Percentiles rank a stretch among this genome's conserved stretches.
Evolutionary conservation across 1,139 yeast species (phyloP).

Genomic region (Debaryomyces singareniensis): DNA sequence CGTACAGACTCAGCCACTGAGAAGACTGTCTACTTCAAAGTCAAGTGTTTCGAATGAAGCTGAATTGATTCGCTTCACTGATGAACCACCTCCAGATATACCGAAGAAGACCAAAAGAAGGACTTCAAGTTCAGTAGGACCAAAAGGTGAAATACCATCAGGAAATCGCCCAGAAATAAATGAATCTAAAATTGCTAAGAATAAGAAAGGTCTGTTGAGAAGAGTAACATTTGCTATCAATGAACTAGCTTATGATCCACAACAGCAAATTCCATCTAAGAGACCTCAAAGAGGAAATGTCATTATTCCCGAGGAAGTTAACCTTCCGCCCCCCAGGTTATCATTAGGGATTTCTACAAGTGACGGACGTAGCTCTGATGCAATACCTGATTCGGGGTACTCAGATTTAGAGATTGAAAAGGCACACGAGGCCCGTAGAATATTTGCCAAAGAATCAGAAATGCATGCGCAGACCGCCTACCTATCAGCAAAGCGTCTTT

Average conservation of each 20-base stretch:
- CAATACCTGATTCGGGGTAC: conserved; percentile 25
- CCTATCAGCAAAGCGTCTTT: conserved; percentile 59
- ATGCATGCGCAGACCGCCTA: conserved; percentile 76
- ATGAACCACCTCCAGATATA: conserved; percentile 16
- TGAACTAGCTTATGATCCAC: conserved; percentile 71
- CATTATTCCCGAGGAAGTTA: conserved; percentile 62
- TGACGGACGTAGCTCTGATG: conserved; percentile 15
- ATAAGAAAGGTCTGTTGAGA: conserved; percentile 7
- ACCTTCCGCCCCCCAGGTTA: conserved; percentile 56
- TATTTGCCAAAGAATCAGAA: conserved; percentile 53
- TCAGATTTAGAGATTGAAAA: conserved; percentile 45
- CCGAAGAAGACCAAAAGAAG: conserved; percentile 5
- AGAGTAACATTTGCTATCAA: conserved; percentile 75
- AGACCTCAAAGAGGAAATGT: conserved; percentile 80
- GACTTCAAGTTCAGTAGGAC: not conserved
- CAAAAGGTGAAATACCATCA: too few species aligned
- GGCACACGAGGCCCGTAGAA: conserved; percentile 53
- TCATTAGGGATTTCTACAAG: conserved; percentile 54
- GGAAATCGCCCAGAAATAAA: not conserved
- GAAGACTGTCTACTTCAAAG: too few species aligned
- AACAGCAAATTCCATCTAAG: conserved; percentile 90
- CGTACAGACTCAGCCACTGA: too few species aligned
- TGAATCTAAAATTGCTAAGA: not conserved
- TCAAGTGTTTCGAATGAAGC: too few species aligned
- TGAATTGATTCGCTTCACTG: conserved; percentile 4